Percentiles rank a stretch among this genome's conserved stretches.
Evolutionary conservation across 352 stramenopile species (phyloP).

Genomic region (Phytophthora fragariae): DNA sequence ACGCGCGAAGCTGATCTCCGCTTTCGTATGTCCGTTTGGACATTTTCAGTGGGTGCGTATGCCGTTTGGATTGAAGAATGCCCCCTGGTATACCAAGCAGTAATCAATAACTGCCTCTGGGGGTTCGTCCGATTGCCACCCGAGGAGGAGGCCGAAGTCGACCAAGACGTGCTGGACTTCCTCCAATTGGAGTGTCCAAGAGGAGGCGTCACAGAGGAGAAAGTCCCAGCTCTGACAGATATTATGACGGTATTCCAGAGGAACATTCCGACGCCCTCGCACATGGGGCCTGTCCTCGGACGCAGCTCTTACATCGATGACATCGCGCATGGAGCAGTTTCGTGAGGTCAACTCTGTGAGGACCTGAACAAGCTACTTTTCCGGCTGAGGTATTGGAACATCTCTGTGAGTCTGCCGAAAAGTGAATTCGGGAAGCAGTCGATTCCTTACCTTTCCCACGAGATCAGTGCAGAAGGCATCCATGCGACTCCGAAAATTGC

Average conservation of each 20-base stretch:
- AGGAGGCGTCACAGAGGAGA: no score
- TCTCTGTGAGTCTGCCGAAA: constrained; percentile 13
- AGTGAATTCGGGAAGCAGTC: not conserved
- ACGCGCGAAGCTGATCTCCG: constrained; percentile 21
- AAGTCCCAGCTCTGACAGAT: no score
- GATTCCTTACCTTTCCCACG: no score
- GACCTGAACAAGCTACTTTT: not conserved
- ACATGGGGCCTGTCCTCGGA: no score
- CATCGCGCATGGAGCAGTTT: no score
- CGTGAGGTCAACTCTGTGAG: no score
- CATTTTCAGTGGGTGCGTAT: constrained; percentile 29
- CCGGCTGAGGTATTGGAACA: not conserved
- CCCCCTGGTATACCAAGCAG: constrained; percentile 23
- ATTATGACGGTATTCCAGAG: no score
- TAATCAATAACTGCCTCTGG: constrained; percentile 30
- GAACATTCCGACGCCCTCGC: no score
- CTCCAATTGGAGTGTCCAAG: no score
- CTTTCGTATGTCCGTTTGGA: constrained; percentile 33
- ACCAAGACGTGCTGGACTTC: constrained; percentile 7
- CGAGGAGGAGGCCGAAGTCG: not conserved
- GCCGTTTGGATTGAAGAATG: constrained; percentile 35
- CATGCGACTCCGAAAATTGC: no score
- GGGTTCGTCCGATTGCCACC: constrained; percentile 11
- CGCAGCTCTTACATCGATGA: no score
- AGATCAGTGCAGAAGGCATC: no score